phyloP scores from a whole-genome alignment of 345 rosid genomes.

The Zanthoxylum bungeanum region DNA sequence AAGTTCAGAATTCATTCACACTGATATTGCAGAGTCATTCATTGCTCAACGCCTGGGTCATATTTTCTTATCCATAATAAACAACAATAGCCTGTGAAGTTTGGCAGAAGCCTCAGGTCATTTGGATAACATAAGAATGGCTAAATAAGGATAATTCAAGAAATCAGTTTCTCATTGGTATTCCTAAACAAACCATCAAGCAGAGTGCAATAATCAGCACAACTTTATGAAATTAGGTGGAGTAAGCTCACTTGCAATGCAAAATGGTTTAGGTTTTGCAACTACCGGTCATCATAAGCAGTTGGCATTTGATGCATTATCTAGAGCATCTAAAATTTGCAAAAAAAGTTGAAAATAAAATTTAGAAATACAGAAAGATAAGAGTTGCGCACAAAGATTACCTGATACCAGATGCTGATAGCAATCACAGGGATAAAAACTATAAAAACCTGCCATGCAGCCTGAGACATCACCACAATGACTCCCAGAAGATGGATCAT shows the following conservation, averaged over 20 bases:
- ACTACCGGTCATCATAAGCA: neutral
- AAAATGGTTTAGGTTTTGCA: neutral
- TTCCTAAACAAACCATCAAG: neutral
- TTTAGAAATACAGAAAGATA: too few relatives aligned
- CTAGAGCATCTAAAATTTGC: neutral
- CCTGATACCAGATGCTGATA: constrained; percentile 76
- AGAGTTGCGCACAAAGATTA: constrained; percentile 22
- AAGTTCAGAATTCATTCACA: neutral
- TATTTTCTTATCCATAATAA: neutral
- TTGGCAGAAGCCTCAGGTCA: neutral
- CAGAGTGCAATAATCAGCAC: neutral
- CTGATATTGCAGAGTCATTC: neutral
- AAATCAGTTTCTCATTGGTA: too few relatives aligned
- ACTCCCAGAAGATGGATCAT: constrained; percentile 60
- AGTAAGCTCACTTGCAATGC: neutral
- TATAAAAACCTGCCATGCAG: constrained; percentile 75
- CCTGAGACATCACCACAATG: constrained; percentile 78
- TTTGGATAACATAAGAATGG: neutral
- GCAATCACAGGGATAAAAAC: constrained; percentile 67
- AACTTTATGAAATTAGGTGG: neutral
- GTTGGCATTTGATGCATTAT: neutral
- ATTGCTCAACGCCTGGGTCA: neutral
- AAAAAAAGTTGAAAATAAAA: neutral
- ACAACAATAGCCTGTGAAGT: neutral
- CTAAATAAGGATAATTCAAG: neutral